These are phyloP conservation scores for Colletotrichum higginsianum DNA, from an alignment of 2,329 filamentous ascomycete genomes.

Conservation along the genomic window DNA sequence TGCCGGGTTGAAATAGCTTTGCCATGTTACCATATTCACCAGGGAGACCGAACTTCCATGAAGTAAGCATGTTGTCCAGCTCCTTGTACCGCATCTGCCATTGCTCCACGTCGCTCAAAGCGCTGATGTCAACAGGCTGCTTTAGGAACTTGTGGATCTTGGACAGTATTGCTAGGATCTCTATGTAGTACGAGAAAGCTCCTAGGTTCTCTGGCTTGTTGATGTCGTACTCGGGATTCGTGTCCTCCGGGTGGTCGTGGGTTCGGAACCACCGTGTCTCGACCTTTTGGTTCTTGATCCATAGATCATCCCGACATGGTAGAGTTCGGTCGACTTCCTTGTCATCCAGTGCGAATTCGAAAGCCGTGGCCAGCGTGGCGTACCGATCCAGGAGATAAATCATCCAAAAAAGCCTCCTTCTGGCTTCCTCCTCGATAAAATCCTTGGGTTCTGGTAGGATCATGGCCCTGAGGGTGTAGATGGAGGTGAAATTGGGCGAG, in stretches of 20 bases:
- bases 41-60: constrained; percentile 88
- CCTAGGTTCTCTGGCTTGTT: constrained; percentile 86
- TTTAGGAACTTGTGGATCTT: constrained; percentile 92
- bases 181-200: constrained; percentile 90
- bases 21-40: constrained; percentile 88
- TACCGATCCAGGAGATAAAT: constrained; percentile 92
- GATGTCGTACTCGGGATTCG: constrained; percentile 72
- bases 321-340: constrained; percentile 90
- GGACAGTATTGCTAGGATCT: constrained; percentile 88
- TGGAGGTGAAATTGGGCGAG: constrained; percentile 85
- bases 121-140: constrained; percentile 89
- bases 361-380: constrained; percentile 90
- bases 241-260: constrained; percentile 58
- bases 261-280: constrained; percentile 87
- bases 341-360: constrained; percentile 91
- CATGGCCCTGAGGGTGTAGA: constrained; percentile 90
- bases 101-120: constrained; percentile 85
- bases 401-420: constrained; percentile 93
- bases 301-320: constrained; percentile 89
- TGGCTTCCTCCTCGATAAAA: constrained; percentile 91
- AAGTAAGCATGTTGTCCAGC: constrained; percentile 83
- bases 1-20: constrained; percentile 79
- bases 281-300: constrained; percentile 85
- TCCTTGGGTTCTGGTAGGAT: constrained; percentile 86
- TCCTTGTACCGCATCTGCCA: constrained; percentile 92